Conservation (phyloP, 768 basidiomycete species). For the Terana coerulea region DNA sequence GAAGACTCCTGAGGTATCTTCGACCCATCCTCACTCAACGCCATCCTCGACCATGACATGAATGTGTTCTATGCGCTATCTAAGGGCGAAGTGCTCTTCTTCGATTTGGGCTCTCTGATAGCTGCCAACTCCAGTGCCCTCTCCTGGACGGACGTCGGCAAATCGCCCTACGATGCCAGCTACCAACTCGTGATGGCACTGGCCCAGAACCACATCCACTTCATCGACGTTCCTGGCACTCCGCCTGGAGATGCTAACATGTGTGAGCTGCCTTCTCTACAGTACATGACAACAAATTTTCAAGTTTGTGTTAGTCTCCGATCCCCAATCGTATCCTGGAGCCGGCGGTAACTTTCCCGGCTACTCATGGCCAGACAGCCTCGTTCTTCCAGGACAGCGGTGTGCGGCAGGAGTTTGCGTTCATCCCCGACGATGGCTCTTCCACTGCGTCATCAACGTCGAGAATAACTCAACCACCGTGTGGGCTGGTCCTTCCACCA, state of each 20-base stretch:
- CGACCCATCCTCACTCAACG: slow-evolving; percentile 59
- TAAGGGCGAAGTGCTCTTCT: slow-evolving; percentile 55
- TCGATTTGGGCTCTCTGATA: slow-evolving; percentile 68
- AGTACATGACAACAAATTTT: too few species aligned
- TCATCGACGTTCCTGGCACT: slow-evolving; percentile 66
- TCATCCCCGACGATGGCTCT: slow-evolving; percentile 70
- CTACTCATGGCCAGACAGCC: slow-evolving; percentile 60
- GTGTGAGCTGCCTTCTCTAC: slow-evolving; percentile 22
- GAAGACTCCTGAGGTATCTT: slow-evolving; percentile 67
- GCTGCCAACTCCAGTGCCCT: slow-evolving; percentile 55
- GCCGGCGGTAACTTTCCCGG: slow-evolving; percentile 55
- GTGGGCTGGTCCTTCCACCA: slow-evolving; percentile 53
- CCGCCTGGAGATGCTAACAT: slow-evolving; percentile 68
- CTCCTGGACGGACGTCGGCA: slow-evolving; percentile 61
- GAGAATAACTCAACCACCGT: slow-evolving; percentile 64
- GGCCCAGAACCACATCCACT: slow-evolving; percentile 85
- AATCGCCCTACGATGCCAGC: slow-evolving; percentile 44
- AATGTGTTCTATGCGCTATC: slow-evolving; percentile 83
- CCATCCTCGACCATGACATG: slow-evolving; percentile 92
- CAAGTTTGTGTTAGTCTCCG: slow-evolving; percentile 46
- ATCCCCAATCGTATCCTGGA: slow-evolving; percentile 52
- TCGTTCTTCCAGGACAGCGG: slow-evolving; percentile 61
- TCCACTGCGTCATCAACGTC: slow-evolving; percentile 72
- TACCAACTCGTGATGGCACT: slow-evolving; percentile 77
- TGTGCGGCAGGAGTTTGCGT: slow-evolving; percentile 74